A percentile compares a stretch with the other conserved stretches of the same genome.
phyloP scores from a whole-genome alignment of 1,284 basidiomycete genomes.

The Ganoderma leucocontextum region DNA sequence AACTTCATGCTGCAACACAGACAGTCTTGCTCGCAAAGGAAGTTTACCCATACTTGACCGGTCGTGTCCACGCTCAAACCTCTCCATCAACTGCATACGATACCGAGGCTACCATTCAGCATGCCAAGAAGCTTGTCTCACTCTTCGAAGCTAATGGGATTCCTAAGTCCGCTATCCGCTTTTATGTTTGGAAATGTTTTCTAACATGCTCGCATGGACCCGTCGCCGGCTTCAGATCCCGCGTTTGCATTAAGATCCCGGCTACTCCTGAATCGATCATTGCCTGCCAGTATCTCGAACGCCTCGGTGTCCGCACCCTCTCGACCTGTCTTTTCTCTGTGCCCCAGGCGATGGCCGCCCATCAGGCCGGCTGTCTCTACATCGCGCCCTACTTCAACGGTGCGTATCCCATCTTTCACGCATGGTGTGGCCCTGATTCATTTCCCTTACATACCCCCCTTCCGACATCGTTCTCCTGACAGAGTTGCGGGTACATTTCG shows the following conservation, averaged over 20 bases:
- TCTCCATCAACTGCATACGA: conserved; percentile 54
- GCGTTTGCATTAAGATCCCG: conserved; percentile 62
- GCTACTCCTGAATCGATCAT: conserved; percentile 54
- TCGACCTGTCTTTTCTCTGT: conserved; percentile 58
- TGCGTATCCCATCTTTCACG: conserved; percentile 25
- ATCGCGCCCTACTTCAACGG: conserved; percentile 61
- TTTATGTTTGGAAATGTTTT: background rate
- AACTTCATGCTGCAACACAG: conserved; percentile 35
- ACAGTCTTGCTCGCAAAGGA: conserved; percentile 55
- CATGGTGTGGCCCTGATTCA: background rate
- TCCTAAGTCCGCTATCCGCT: conserved; percentile 44
- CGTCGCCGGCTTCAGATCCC: conserved; percentile 40
- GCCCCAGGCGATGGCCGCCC: conserved; percentile 55
- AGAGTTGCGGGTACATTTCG: conserved; percentile 60
- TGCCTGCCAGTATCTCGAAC: conserved; percentile 52
- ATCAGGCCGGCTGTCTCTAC: conserved; percentile 56
- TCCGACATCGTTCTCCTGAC: background rate
- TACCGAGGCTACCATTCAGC: conserved; percentile 52
- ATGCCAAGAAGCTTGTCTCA: conserved; percentile 52
- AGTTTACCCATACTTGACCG: conserved; percentile 53
- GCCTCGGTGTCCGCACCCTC: conserved; percentile 53
- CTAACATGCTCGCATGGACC: background rate
- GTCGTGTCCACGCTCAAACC: conserved; percentile 56
- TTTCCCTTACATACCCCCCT: no score
- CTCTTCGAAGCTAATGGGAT: conserved; percentile 55